A percentile compares a stretch with the other conserved stretches of the same genome.
These are phyloP conservation scores for Pochonia chlamydosporia DNA, from an alignment of 2,329 filamentous ascomycete species.

Conservation along the genomic window DNA sequence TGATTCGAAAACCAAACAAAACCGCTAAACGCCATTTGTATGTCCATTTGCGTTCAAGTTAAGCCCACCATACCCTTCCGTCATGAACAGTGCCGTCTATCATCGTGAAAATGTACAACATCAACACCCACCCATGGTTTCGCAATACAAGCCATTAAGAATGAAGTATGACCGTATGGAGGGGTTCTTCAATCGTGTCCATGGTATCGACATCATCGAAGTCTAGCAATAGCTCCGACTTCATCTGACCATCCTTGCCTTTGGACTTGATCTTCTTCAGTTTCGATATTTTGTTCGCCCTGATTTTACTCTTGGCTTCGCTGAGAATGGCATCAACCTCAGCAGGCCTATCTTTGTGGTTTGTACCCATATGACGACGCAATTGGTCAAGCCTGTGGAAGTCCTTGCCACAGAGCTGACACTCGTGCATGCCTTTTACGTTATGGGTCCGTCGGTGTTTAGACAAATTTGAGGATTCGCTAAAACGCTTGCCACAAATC, in stretches of 20 bases:
- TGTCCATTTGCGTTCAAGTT: not conserved
- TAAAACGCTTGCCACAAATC: conserved; percentile 53
- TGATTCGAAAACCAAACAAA: not conserved
- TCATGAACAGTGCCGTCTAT: not conserved
- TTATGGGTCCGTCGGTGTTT: conserved; percentile 61
- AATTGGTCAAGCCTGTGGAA: conserved; percentile 58
- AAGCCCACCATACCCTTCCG: no score
- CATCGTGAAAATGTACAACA: no score
- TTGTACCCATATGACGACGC: conserved; percentile 43
- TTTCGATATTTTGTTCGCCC: conserved; percentile 9
- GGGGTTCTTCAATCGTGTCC: conserved; percentile 7
- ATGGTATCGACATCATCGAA: conserved; percentile 2
- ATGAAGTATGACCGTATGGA: not conserved
- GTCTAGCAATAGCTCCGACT: not conserved
- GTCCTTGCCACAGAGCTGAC: conserved; percentile 47
- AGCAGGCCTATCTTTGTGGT: conserved; percentile 22
- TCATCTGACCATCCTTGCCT: conserved; percentile 1
- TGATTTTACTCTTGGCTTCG: conserved; percentile 11
- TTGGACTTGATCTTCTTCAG: conserved; percentile 7
- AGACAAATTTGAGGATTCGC: conserved; percentile 60
- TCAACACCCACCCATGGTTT: not conserved
- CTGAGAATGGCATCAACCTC: conserved; percentile 13
- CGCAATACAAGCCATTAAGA: not conserved
- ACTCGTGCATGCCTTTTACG: conserved; percentile 44
- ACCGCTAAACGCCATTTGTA: not conserved